Conservation (phyloP, 2,329 filamentous ascomycete species). For the Trematosphaeria pertusa region DNA sequence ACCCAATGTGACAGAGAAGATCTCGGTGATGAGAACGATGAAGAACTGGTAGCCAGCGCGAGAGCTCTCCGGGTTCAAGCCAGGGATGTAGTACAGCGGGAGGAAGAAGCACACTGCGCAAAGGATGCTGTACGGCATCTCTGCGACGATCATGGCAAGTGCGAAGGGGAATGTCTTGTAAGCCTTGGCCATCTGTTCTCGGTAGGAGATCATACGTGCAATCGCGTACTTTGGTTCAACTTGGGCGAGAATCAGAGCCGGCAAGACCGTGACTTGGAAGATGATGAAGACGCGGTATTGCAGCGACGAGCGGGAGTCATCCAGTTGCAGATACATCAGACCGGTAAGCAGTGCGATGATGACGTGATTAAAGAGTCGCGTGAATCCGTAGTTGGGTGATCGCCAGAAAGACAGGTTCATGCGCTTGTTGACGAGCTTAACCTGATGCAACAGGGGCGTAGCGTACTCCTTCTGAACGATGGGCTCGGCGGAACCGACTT, state of each 20-base stretch:
- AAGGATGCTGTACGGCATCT: constrained; percentile 82
- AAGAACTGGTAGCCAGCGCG: constrained; percentile 88
- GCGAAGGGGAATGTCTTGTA: constrained; percentile 84
- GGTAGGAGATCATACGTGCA: constrained; percentile 81
- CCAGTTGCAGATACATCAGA: constrained; percentile 78
- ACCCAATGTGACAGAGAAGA: constrained; percentile 82
- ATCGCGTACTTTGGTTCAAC: constrained; percentile 86
- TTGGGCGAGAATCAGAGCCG: constrained; percentile 81
- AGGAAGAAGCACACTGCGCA: constrained; percentile 84
- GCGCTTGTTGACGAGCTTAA: constrained; percentile 74
- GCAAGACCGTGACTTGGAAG: constrained; percentile 87
- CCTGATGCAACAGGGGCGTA: constrained; percentile 78
- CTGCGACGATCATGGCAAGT: constrained; percentile 77
- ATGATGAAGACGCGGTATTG: constrained; percentile 90
- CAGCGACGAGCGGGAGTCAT: constrained; percentile 75
- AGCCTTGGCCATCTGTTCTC: constrained; percentile 84
- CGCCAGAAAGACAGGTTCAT: constrained; percentile 84
- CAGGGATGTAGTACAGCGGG: constrained; percentile 84
- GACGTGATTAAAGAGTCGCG: constrained; percentile 83
- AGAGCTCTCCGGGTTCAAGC: constrained; percentile 67
- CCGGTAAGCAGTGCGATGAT: constrained; percentile 80
- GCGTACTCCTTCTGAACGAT: constrained; percentile 78
- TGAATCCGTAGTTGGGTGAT: constrained; percentile 88
- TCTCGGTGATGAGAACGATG: constrained; percentile 80
- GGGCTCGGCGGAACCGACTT: constrained; percentile 51